Percentiles rank a stretch among this genome's conserved stretches.
Evolutionary conservation across 2,329 filamentous ascomycete species (phyloP).

Genomic region (Sporothrix dimorphospora): DNA sequence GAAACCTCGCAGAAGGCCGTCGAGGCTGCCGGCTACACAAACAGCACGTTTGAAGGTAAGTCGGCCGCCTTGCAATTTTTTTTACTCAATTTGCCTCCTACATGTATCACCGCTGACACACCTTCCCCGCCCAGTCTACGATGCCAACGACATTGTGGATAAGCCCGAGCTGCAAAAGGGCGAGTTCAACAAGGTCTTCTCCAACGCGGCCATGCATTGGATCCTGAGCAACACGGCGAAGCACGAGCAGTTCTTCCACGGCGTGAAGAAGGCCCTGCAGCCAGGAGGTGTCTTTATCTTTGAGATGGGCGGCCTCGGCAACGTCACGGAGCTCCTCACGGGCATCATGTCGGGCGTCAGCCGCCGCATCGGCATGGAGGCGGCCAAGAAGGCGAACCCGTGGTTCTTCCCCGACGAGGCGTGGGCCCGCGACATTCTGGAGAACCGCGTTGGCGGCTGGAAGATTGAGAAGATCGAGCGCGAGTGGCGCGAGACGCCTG

Average conservation of each 20-base stretch:
- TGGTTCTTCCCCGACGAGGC: slow-evolving; percentile 73
- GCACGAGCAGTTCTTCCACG: slow-evolving; percentile 56
- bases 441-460: slow-evolving; percentile 52
- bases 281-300: slow-evolving; percentile 64
- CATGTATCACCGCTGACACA: background rate
- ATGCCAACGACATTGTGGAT: slow-evolving; percentile 48
- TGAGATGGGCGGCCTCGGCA: slow-evolving; percentile 73
- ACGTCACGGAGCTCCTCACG: slow-evolving; percentile 64
- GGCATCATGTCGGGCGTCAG: slow-evolving; percentile 59
- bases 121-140: slow-evolving; percentile 44
- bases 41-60: slow-evolving; percentile 51
- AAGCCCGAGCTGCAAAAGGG: slow-evolving; percentile 43
- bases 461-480: slow-evolving; percentile 58
- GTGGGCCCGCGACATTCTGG: slow-evolving; percentile 54
- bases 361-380: slow-evolving; percentile 54
- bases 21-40: slow-evolving; percentile 44
- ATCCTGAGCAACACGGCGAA: slow-evolving; percentile 55
- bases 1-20: slow-evolving; percentile 45
- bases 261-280: slow-evolving; percentile 55
- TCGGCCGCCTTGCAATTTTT: background rate
- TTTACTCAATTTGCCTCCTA: background rate
- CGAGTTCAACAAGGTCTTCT: slow-evolving; percentile 61
- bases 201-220: slow-evolving; percentile 70
- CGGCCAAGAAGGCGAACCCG: slow-evolving; percentile 56
- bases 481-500: slow-evolving; percentile 66